Base-by-base conservation (phyloP, 768 basidiomycete genomes). In the Kwoniella mangroviensis region DNA sequence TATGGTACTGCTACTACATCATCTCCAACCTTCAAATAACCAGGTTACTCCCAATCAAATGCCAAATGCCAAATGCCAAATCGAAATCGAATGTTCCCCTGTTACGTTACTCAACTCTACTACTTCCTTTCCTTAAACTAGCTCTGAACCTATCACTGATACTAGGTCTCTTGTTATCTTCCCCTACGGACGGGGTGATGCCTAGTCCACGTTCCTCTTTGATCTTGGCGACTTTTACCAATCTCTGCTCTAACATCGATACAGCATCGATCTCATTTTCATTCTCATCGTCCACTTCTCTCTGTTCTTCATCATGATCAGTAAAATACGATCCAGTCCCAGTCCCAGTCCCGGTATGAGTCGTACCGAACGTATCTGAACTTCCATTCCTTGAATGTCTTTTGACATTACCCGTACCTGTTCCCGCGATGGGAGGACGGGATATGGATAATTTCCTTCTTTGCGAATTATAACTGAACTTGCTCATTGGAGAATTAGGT, bases 71-170 rank as follows among this genome's bases (percentile, higher is more conserved):
- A 34, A 34, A 34, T 34, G 34, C 34, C 34, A 49, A 17, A 49
- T 49, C 45, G 19, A 49, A 49, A 49, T 49, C 45, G 45, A 49
- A 49, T 15, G 19, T 49, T 13, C 45, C 45, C 19, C 41, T 40
- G 19, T 10, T 42, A 4, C 45, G 5, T 43, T 22, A 60, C 58
- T 60, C 41, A 43, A 43, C 34, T n/a, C 41, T 60, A 10, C 64
- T 24, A 13, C 53, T 43, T 22, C 67, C 60, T 41, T 63, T 70
- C 41, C 69, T 70, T 24, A 70, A 49, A 65, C 63, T 70, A 51
- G 69, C 69, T 51, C 69, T 52, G 52, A 70, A 70, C 56, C 69
- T 59, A 60, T 70, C 69, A 43, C 69, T 61, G 4, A 70, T 40
- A 65, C 69, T 70, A 22, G 69, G 69, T 65, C 64, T 70, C 49